phyloP scores from a whole-genome alignment of 2,329 filamentous ascomycete genomes.

The Penicillium polonicum region DNA sequence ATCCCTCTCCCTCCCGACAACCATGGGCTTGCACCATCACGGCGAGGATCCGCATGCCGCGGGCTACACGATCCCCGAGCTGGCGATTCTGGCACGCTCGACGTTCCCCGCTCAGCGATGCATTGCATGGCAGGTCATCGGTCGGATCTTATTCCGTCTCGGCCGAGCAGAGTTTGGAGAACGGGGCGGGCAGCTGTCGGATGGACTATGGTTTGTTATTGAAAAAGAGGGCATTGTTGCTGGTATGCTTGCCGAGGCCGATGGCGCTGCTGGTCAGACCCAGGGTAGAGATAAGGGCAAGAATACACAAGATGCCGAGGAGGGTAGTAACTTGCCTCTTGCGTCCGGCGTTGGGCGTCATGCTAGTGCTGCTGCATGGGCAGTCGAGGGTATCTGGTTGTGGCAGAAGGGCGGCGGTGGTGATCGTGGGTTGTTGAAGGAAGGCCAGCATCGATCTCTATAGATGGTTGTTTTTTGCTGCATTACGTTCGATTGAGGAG shows the following conservation, averaged over 20 bases:
- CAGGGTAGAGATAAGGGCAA: constrained; percentile 10
- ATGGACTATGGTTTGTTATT: constrained; percentile 79
- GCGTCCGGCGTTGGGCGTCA: constrained; percentile 54
- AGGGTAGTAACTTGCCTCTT: constrained; percentile 4
- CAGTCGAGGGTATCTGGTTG: constrained; percentile 85
- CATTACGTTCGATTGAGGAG: not conserved
- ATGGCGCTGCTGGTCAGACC: constrained; percentile 52
- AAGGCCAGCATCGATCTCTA: constrained; percentile 31
- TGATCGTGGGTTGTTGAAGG: constrained; percentile 42
- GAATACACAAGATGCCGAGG: constrained; percentile 1
- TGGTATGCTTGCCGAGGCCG: constrained; percentile 73
- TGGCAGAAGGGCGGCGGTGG: constrained; percentile 69
- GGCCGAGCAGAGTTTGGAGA: constrained; percentile 70
- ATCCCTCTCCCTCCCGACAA: constrained; percentile 70
- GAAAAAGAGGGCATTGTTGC: constrained; percentile 75
- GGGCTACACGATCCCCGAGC: constrained; percentile 86
- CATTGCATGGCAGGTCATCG: constrained; percentile 86
- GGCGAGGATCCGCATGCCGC: constrained; percentile 88
- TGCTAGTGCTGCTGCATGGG: constrained; percentile 77
- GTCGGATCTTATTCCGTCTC: constrained; percentile 77
- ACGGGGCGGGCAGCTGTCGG: constrained; percentile 62
- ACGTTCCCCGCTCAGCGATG: constrained; percentile 84
- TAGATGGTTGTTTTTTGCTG: constrained; percentile 5
- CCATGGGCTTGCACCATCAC: constrained; percentile 87
- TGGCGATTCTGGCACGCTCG: constrained; percentile 76